Percentiles rank a stretch among this genome's conserved stretches.
Evolutionary conservation across 768 basidiomycete genomes (phyloP).

Genomic region (Cystobasidium ongulense): DNA sequence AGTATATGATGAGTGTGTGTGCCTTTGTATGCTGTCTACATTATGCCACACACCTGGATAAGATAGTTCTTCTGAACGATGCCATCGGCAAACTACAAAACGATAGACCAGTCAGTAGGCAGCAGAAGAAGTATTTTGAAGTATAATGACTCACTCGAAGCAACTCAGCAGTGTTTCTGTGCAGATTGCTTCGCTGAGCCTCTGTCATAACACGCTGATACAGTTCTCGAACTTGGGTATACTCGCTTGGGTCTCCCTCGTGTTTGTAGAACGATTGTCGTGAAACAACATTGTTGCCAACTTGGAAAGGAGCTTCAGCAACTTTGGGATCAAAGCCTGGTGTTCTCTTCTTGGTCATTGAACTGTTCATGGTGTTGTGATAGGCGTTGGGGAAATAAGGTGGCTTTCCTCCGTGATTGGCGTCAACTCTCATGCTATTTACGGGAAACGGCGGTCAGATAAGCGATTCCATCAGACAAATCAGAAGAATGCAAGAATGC

Average conservation of each 20-base stretch:
- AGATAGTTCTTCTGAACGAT: conserved; percentile 43
- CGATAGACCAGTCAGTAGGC: not conserved
- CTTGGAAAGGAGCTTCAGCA: conserved; percentile 42
- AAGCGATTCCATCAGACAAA: too few relatives aligned
- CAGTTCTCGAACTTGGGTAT: conserved; percentile 43
- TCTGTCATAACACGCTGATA: conserved; percentile 39
- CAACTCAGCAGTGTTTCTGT: conserved; percentile 43
- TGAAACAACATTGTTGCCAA: conserved; percentile 41
- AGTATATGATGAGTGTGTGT: not conserved
- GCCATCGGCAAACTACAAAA: conserved; percentile 41
- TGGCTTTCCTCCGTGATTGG: conserved; percentile 40
- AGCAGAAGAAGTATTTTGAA: not conserved
- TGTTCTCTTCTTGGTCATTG: conserved; percentile 8
- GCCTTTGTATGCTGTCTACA: too few relatives aligned
- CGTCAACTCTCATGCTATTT: conserved; percentile 42
- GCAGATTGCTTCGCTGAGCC: conserved; percentile 42
- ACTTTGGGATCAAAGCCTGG: conserved; percentile 30
- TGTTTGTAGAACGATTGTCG: conserved; percentile 42
- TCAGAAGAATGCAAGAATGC: not conserved
- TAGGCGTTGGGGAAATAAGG: conserved; percentile 38
- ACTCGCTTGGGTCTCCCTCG: conserved; percentile 43
- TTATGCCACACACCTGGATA: conserved; percentile 12
- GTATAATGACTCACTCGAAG: conserved; percentile 31
- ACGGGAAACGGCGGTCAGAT: not conserved
- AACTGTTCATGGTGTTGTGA: conserved; percentile 8